Base-by-base conservation (phyloP, 805 yeast genomes). In the Brettanomyces anomalus region DNA sequence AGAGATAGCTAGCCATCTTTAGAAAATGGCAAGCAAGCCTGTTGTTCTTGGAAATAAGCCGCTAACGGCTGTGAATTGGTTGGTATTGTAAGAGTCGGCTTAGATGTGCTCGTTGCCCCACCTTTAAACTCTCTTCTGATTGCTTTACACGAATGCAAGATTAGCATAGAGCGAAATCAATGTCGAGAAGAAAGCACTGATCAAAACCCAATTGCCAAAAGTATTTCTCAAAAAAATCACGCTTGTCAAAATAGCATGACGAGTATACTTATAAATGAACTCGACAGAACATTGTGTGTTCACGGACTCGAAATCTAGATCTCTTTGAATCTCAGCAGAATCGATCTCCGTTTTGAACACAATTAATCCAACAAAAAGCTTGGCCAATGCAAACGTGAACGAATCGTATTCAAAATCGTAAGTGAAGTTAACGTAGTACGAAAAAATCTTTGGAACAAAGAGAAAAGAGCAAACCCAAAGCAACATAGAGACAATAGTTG, bases 381-480 rank as follows among this genome's bases (percentile, higher is more conserved):
- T 74, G 37, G 70, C 50, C 46, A 75, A 58, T 15, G 75, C 62
- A 53, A 67, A 71, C 42, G 70, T 60, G 48, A 74, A 71, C 28
- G 80, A 80, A 56, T 76, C 81, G 60, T 67, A 66, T 33, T 61
- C 67, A 53, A 74, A 73, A 55, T 74, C 74, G 51, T 72, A 58
- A 53, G 78, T 62, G 56, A 76, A 76, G 60, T 76, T 76, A 51
- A 76, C 51, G 60, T 72, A 76, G 60, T 71, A 76, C 15, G 79
- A 70, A 31, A 61, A 50, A 34, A 64, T 28, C 45, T 62, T 55
- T 33, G 81, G 81, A 26, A 68, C 42, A 5, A 58, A 46, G 34
- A 70, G 54, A 5, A 77, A 60, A 38, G 61, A 52, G 4, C 66
- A 32, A n/a, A 51, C 40, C 80, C 80, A 76, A 36, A 62, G 47